Conservation (phyloP, 371 early-diverging fungal species). For the Mucor plumbeus region DNA sequence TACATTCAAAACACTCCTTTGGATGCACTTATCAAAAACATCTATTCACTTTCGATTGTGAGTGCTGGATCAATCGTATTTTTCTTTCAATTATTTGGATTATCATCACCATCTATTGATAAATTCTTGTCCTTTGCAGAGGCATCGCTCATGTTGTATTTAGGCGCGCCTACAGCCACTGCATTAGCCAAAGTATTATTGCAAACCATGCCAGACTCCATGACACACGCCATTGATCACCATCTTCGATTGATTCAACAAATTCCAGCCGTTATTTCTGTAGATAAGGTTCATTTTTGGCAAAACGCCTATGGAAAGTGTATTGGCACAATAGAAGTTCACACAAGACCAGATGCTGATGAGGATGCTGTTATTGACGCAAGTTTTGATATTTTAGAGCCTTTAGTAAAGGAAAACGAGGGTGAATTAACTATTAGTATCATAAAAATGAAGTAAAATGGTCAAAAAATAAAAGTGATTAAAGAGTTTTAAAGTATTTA, state of each 20-base stretch:
- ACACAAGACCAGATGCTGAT: constrained; percentile 45
- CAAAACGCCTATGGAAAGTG: constrained; percentile 55
- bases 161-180: constrained; percentile 33
- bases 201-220: constrained; percentile 35
- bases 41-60: constrained; percentile 27
- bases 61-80: constrained; percentile 20
- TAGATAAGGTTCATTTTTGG: constrained; percentile 56
- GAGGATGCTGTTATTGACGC: constrained; percentile 51
- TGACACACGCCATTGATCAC: constrained; percentile 14
- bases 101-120: constrained; percentile 36
- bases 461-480: no score
- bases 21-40: constrained; percentile 25
- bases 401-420: constrained; percentile 36
- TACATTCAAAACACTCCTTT: constrained; percentile 4
- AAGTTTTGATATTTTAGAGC: constrained; percentile 44
- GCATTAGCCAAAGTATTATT: constrained; percentile 31
- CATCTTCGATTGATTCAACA: constrained; percentile 28
- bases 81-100: constrained; percentile 16
- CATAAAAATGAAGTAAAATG: constrained; percentile 9
- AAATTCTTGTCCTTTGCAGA: constrained; percentile 50
- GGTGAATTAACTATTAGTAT: constrained; percentile 32
- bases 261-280: constrained; percentile 25
- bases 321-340: constrained; percentile 51
- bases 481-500: no score
- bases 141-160: constrained; percentile 46